These are phyloP conservation scores for Cryptococcus sp. DNA, from an alignment of 1,284 basidiomycete species.

Conservation along the genomic window DNA sequence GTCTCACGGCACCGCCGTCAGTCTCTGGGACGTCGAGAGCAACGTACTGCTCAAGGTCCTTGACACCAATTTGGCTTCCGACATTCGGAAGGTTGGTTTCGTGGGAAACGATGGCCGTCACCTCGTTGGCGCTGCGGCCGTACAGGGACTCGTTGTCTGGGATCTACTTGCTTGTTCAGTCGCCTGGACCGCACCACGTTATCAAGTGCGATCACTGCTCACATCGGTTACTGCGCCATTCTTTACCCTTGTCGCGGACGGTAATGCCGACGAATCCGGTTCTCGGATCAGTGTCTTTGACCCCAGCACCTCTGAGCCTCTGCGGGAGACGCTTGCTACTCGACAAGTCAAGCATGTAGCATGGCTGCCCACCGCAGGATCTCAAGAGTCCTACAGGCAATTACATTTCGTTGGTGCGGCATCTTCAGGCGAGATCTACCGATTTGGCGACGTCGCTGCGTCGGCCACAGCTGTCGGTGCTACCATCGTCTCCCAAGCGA, in stretches of 20 bases:
- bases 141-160: constrained; percentile 69
- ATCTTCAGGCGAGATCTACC: constrained; percentile 40
- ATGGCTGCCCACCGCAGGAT: constrained; percentile 17
- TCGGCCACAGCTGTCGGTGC: constrained; percentile 12
- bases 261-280: constrained; percentile 33
- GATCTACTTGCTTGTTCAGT: constrained; percentile 72
- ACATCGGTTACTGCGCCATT: constrained; percentile 65
- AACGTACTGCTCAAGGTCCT: constrained; percentile 69
- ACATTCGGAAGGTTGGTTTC: constrained; percentile 46
- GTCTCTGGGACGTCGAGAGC: constrained; percentile 73
- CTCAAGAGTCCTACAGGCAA: constrained; percentile 3
- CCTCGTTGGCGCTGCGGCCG: constrained; percentile 61
- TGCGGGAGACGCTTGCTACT: constrained; percentile 7
- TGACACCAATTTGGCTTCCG: constrained; percentile 56
- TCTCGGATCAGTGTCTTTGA: constrained; percentile 58
- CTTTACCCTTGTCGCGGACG: constrained; percentile 50
- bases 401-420: constrained; percentile 39
- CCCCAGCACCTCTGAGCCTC: constrained; percentile 52
- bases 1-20: constrained; percentile 67
- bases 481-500: constrained; percentile 14
- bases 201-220: constrained; percentile 57
- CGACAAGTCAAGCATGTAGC: constrained; percentile 5
- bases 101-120: constrained; percentile 52
- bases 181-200: constrained; percentile 59
- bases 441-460: constrained; percentile 37